These are phyloP conservation scores for Cyclaneusma minus DNA, from an alignment of 2,329 filamentous ascomycete species.

Conservation along the genomic window DNA sequence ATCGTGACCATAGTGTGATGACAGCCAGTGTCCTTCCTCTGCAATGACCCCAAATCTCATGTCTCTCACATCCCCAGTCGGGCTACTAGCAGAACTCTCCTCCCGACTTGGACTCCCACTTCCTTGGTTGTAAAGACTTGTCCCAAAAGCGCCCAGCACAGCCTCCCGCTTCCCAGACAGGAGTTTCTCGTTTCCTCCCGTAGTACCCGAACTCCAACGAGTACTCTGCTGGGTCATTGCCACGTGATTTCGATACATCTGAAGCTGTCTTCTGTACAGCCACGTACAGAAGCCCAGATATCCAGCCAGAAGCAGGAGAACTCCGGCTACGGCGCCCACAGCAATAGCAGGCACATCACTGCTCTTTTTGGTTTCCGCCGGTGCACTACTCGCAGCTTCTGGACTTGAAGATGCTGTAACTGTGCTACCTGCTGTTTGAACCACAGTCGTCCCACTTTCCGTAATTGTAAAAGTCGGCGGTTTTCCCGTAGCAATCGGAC, in stretches of 20 bases:
- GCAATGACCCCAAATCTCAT: too few species aligned
- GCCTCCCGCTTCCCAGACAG: too few species aligned
- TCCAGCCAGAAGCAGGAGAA: conserved; percentile 41
- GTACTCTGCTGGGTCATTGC: conserved; percentile 42
- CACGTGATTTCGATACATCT: conserved; percentile 55
- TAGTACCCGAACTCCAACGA: too few species aligned
- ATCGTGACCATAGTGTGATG: too few species aligned
- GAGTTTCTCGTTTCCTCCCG: too few species aligned
- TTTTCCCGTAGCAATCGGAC: conserved; percentile 55
- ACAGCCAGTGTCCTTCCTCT: too few species aligned
- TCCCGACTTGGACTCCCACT: too few species aligned
- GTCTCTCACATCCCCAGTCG: too few species aligned
- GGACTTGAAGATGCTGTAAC: conserved; percentile 16
- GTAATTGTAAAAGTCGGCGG: conserved; percentile 55
- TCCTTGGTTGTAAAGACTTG: too few species aligned
- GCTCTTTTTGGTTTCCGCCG: conserved; percentile 9
- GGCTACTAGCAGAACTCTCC: too few species aligned
- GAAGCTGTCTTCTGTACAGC: conserved; percentile 57
- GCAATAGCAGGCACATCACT: conserved; percentile 27
- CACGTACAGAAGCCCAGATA: conserved; percentile 60
- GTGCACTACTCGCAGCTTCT: conserved; percentile 22
- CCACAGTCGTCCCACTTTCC: conserved; percentile 27
- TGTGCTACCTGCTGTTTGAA: conserved; percentile 20
- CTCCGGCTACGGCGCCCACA: conserved; percentile 43
- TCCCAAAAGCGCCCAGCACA: too few species aligned